Evolutionary conservation across 495 filamentous ascomycete species (phyloP).

Genomic region (Tuber brumale): DNA sequence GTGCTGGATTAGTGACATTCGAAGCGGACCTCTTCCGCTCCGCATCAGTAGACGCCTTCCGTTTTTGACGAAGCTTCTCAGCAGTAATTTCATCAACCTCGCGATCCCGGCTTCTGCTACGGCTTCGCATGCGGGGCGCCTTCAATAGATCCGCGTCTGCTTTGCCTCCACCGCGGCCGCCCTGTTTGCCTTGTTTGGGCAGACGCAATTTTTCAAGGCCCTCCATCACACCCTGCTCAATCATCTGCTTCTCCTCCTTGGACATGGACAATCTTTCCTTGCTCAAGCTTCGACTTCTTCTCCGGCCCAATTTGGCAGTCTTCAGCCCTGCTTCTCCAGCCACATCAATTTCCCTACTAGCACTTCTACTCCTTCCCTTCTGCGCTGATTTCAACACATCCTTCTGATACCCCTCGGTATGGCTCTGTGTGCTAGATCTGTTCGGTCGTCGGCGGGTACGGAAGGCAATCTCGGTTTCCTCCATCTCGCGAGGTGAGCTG

Average conservation of each 20-base stretch:
- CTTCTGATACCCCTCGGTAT: constrained; percentile 32
- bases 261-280: constrained; percentile 58
- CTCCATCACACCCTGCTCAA: constrained; percentile 55
- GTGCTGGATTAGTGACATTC: constrained; percentile 87
- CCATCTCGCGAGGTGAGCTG: constrained; percentile 34
- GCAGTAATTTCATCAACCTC: constrained; percentile 46
- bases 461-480: constrained; percentile 21
- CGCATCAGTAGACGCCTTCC: constrained; percentile 36
- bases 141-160: constrained; percentile 37
- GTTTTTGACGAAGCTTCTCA: constrained; percentile 37
- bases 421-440: constrained; percentile 28
- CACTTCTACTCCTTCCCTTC: constrained; percentile 36
- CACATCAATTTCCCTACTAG: constrained; percentile 50
- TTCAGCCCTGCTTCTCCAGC: constrained; percentile 40
- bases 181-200: constrained; percentile 44
- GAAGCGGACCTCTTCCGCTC: constrained; percentile 46
- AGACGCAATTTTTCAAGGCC: constrained; percentile 43
- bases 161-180: constrained; percentile 47
- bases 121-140: constrained; percentile 46
- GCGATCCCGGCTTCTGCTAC: constrained; percentile 60
- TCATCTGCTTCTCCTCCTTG: constrained; percentile 62
- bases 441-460: constrained; percentile 35
- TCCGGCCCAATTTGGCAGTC: constrained; percentile 33
- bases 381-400: constrained; percentile 24
- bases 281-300: constrained; percentile 67